Evolutionary conservation across 305 asterid species (phyloP), one percentile per base, ranked within the genome.

Genomic region (Rubia tinctorum): DNA sequence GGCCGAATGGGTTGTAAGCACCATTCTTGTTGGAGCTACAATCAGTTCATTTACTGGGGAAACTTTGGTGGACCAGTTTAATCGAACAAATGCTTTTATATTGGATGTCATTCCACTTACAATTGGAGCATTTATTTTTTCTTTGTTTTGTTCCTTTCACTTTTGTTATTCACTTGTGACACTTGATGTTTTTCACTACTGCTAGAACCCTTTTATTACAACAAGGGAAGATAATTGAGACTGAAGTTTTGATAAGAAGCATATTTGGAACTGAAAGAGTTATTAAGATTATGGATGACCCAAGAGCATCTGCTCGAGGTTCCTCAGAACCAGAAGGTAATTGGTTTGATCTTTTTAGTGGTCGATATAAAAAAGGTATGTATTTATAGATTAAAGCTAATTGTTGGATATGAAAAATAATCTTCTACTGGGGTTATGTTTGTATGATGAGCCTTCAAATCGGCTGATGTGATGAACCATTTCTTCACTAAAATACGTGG

Each of bases 41-140:
- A 85, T 92, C 71, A 98, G 98, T 82, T 94, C 98, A 62, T 92
- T 95, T 81, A 90, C 98, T 76, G 98, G 99, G 75, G 99, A 98
- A 82, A 75, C 92, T 72, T 81, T 94, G 86, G 98, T 97, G 49
- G 98, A 95, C 83, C 81, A 88, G 80, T 95, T 92, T 83, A 98
- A 98, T 75, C 83, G 99, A 77, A 95, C 98, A 71, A 92, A 87
- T 85, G 89, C 99, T 71, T 92, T 92, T 76, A 76, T 85, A 58
- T 79, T 94, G 88, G 96, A 94, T 85, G 93, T 97, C 66, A 86
- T 94, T 78, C 99, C 99, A 53, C 95, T 94, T 68, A 80, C 92
- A 72, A 69, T 90, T 75, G 99, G 99, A 81, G 91, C 99, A 75
- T 88, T 85, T 76, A n/a, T n/a, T n/a, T n/a, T n/a, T n/a, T n/a